These are phyloP conservation scores for Monosporozyma solicola DNA, from an alignment of 805 yeast species.

Conservation along the genomic window DNA sequence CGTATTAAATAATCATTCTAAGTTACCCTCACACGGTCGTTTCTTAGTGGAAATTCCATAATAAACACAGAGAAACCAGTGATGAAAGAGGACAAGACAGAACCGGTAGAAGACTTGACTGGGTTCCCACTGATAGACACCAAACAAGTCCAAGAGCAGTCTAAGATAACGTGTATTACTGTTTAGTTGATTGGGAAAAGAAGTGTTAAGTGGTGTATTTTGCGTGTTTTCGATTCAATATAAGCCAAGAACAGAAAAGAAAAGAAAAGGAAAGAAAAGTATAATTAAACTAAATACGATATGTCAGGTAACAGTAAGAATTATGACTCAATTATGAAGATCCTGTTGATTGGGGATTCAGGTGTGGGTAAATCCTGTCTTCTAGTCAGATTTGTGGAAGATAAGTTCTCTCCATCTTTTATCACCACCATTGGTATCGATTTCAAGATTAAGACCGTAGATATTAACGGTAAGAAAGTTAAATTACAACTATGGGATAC, in stretches of 20 bases:
- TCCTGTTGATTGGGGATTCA: conserved; percentile 88
- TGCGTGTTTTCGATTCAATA: neutral
- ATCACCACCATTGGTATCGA: conserved; percentile 98
- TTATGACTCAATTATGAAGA: conserved; percentile 85
- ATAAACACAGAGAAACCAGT: neutral
- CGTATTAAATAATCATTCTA: neutral
- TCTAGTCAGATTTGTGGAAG: conserved; percentile 86
- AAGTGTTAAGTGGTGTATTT: neutral
- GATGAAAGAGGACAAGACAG: neutral
- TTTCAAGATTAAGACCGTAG: conserved; percentile 93
- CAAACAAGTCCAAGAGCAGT: neutral
- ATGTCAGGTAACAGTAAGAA: conserved; percentile 29
- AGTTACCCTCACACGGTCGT: neutral
- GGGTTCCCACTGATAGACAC: too few species aligned
- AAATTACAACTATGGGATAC: conserved; percentile 97
- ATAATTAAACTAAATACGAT: neutral
- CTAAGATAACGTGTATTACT: neutral
- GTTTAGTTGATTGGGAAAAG: neutral
- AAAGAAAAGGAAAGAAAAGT: neutral
- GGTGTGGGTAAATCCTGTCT: conserved; percentile 88
- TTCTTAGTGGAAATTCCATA: neutral
- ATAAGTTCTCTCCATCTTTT: conserved; percentile 91
- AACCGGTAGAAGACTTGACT: neutral
- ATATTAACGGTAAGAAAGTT: conserved; percentile 83
- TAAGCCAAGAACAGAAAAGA: neutral